Conservation (phyloP, 805 yeast genomes). For the Zygosaccharomyces kombuchaensis region DNA sequence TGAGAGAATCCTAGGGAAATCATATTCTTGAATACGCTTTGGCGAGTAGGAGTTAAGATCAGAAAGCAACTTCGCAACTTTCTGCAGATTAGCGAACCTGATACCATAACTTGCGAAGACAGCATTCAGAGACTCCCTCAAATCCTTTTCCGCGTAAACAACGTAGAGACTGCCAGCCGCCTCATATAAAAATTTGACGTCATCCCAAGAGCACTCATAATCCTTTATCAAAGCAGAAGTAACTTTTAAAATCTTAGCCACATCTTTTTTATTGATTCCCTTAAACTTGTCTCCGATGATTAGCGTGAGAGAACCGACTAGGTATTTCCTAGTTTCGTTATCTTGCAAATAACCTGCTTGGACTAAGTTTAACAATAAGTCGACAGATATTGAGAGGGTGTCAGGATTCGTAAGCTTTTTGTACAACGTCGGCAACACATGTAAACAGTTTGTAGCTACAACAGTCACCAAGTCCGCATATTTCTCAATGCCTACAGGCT, state of each 20-base stretch:
- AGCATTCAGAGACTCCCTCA: conserved; percentile 56
- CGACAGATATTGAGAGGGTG: conserved; percentile 49
- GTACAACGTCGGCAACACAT: conserved; percentile 48
- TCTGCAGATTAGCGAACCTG: conserved; percentile 41
- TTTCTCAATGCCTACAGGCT: conserved; percentile 40
- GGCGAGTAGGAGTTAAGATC: conserved; percentile 68
- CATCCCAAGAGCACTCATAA: conserved; percentile 50
- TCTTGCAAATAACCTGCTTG: conserved; percentile 56
- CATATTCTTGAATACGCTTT: conserved; percentile 64
- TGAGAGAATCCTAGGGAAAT: conserved; percentile 67
- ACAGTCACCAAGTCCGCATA: conserved; percentile 49
- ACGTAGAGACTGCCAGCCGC: conserved; percentile 56
- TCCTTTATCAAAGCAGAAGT: conserved; percentile 51
- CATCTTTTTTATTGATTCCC: conserved; percentile 49
- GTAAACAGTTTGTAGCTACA: conserved; percentile 54
- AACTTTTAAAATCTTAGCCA: conserved; percentile 53
- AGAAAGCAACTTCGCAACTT: conserved; percentile 49
- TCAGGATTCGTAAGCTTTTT: conserved; percentile 38
- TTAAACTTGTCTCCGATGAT: conserved; percentile 56
- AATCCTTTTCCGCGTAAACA: conserved; percentile 51
- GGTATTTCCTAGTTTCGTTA: conserved; percentile 46
- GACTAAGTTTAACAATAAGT: conserved; percentile 47
- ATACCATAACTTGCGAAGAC: conserved; percentile 58
- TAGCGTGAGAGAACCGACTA: conserved; percentile 53
- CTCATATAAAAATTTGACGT: conserved; percentile 46